Base-by-base conservation (phyloP, 2,329 filamentous ascomycete genomes). In the Xylaria sp. region DNA sequence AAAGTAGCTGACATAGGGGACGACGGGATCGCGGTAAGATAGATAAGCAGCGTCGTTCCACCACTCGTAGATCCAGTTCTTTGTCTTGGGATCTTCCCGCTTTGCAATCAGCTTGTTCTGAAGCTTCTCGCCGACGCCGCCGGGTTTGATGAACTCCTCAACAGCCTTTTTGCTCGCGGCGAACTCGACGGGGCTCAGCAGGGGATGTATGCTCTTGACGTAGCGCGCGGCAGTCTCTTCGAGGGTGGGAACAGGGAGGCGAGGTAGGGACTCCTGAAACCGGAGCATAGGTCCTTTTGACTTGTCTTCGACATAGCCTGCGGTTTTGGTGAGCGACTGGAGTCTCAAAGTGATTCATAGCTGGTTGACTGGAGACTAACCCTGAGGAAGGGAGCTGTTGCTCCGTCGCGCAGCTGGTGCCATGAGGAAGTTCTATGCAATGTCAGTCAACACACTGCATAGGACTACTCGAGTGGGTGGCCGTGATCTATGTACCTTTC, bases 1-100 rank as follows among this genome's bases (percentile, higher is more conserved):
- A 85, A 99, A 99, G 88, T 99, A 99, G 82, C 93, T 97, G 77
- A 99, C 96, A 79, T 98, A 99, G 70, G 96, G 96, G 20, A 98
- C 93, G 56, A 99, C 93, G 11, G 96, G 96, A 80, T 98, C 96
- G 73, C 95, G 92, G 85, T 98, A 98, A 73, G 84, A 87, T 73
- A 99, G 89, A 83, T 99, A 99, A 67, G 96, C 96, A 4, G 90
- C 89, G 62, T 97, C 89, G 80, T 99, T 98, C 96, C 96, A 99
- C 96, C 96, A 99, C 75, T 99, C 95, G 75, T 92, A 90, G 66
- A 99, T 86, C 96, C 96, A 99, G 83, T 98, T 99, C 84, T 92
- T 93, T 79, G 88, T 83, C 71, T 92, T 90, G 59, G 94, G 91
- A 73, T 97, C 89, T 74, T 93, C 92, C 70, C 92, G 88, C 71